A percentile compares a stretch with the other conserved stretches of the same genome.
Evolutionary conservation across 2,329 filamentous ascomycete genomes (phyloP).

Genomic region (Arthrinium puccinioides): DNA sequence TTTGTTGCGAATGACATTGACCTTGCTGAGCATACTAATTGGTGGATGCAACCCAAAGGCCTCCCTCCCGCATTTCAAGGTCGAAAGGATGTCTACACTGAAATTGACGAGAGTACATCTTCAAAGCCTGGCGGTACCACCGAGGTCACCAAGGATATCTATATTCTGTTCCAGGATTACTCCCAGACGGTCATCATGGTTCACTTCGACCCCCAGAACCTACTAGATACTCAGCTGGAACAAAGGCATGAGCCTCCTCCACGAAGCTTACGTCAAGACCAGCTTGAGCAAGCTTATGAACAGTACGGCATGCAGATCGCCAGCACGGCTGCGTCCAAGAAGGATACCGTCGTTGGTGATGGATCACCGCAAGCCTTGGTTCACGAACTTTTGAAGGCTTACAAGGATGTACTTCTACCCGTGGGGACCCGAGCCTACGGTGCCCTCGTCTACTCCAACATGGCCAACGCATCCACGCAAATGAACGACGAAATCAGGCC

Average conservation of each 20-base stretch:
- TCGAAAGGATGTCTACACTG: constrained; percentile 74
- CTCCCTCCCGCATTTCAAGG: constrained; percentile 77
- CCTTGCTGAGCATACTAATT: constrained; percentile 63
- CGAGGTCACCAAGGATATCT: constrained; percentile 71
- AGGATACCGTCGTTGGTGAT: constrained; percentile 76
- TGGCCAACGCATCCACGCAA: constrained; percentile 86
- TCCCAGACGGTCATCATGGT: constrained; percentile 86
- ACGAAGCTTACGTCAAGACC: constrained; percentile 76
- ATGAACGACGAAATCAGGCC: constrained; percentile 89
- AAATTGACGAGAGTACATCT: constrained; percentile 71
- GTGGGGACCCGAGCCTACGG: constrained; percentile 88
- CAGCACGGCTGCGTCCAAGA: constrained; percentile 61
- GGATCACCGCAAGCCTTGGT: constrained; percentile 73
- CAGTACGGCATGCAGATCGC: constrained; percentile 74
- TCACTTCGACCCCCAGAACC: constrained; percentile 68
- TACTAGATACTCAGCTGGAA: constrained; percentile 65
- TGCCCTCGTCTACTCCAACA: constrained; percentile 86
- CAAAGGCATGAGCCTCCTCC: constrained; percentile 85
- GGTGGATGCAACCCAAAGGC: constrained; percentile 80
- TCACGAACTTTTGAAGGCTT: constrained; percentile 68
- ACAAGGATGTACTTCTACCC: constrained; percentile 68
- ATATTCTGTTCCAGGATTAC: constrained; percentile 90
- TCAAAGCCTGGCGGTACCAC: constrained; percentile 63
- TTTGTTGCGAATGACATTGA: constrained; percentile 88
- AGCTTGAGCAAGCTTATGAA: constrained; percentile 80